These are phyloP conservation scores for Podaxis sp. DNA, from an alignment of 768 basidiomycete genomes.

Conservation along the genomic window DNA sequence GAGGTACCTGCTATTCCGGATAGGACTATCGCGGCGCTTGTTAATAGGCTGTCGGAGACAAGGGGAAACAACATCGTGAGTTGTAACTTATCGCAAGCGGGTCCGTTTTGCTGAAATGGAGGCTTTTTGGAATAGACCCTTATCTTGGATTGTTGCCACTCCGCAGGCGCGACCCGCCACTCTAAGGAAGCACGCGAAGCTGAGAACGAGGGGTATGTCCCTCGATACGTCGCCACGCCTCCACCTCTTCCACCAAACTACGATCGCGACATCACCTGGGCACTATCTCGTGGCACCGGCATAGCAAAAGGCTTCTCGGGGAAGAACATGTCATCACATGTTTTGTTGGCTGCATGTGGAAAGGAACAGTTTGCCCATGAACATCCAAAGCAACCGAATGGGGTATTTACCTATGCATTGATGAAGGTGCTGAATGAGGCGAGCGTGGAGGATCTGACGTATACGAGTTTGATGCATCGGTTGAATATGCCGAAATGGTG, in stretches of 20 bases:
- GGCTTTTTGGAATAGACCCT: slow-evolving; percentile 31
- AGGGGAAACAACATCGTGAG: slow-evolving; percentile 45
- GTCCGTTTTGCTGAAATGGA: no score
- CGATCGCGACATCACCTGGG: slow-evolving; percentile 26
- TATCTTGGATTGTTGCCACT: slow-evolving; percentile 47
- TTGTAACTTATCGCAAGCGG: background rate
- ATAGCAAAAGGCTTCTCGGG: slow-evolving; percentile 23
- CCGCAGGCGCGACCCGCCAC: slow-evolving; percentile 35
- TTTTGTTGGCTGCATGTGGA: slow-evolving; percentile 44
- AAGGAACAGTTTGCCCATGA: slow-evolving; percentile 34
- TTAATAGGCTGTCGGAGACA: slow-evolving; percentile 34
- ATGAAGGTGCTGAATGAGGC: slow-evolving; percentile 24
- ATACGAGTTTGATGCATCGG: slow-evolving; percentile 32
- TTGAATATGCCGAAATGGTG: slow-evolving; percentile 30
- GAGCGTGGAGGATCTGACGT: slow-evolving; percentile 28
- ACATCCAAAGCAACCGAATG: slow-evolving; percentile 22
- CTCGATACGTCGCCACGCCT: slow-evolving; percentile 26
- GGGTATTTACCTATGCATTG: slow-evolving; percentile 33
- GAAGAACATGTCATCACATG: slow-evolving; percentile 34
- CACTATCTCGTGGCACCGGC: slow-evolving; percentile 16
- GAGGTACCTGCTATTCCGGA: slow-evolving; percentile 40
- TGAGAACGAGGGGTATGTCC: slow-evolving; percentile 15
- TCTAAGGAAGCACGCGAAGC: background rate
- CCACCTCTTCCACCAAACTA: slow-evolving; percentile 25
- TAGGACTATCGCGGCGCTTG: slow-evolving; percentile 36